These are phyloP conservation scores for Blastobotrys attinorum DNA, from an alignment of 805 yeast genomes.

Conservation along the genomic window DNA sequence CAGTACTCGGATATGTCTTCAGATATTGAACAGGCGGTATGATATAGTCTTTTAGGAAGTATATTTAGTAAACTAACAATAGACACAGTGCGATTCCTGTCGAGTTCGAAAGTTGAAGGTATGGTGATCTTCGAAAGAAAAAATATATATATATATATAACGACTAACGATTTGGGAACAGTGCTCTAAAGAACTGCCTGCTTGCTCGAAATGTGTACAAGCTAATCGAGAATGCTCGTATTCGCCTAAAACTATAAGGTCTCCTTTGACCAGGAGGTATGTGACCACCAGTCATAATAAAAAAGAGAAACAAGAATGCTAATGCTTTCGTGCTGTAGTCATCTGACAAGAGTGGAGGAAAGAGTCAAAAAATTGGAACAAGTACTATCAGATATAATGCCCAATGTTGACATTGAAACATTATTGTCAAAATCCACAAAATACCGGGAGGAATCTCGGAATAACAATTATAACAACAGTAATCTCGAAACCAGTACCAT, in stretches of 20 bases:
- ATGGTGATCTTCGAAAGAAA: conserved; percentile 3
- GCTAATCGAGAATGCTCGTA: conserved; percentile 71
- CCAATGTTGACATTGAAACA: conserved; percentile 40
- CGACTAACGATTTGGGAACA: conserved; percentile 5
- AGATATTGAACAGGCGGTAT: too few species aligned
- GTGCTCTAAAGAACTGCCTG: conserved; percentile 73
- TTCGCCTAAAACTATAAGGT: conserved; percentile 68
- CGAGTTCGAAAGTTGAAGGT: conserved; percentile 63
- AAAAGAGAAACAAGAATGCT: background rate
- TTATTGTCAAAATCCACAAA: conserved; percentile 18
- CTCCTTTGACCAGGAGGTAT: conserved; percentile 69
- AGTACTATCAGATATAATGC: conserved; percentile 37
- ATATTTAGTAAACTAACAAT: too few species aligned
- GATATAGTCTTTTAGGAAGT: too few species aligned
- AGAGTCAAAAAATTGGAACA: conserved; percentile 41
- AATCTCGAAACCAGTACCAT: too few species aligned
- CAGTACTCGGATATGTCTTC: too few species aligned
- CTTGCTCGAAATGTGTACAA: conserved; percentile 63
- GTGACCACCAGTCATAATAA: conserved; percentile 2
- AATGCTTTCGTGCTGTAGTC: conserved; percentile 25
- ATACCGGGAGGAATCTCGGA: background rate
- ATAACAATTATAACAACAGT: background rate
- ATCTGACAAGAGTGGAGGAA: conserved; percentile 67
- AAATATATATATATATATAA: too few species aligned
- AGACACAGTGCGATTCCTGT: conserved; percentile 75